phyloP scores from a whole-genome alignment of 257 asterid genomes.

The Solanum bukasovii region DNA sequence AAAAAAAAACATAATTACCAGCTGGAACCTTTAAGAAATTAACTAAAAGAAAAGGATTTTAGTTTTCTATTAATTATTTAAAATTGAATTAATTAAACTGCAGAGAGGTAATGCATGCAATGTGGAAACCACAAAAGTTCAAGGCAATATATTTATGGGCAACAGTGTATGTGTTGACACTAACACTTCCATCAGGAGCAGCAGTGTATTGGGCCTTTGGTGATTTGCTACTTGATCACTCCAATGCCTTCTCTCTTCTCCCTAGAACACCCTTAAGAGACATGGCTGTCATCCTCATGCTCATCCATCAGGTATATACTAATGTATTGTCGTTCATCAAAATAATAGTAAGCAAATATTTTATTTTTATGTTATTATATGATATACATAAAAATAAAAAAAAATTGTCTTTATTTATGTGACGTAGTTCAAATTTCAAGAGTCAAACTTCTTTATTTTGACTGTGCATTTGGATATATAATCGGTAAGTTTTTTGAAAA shows the following conservation, averaged over 20 bases:
- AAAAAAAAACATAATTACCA: neutral
- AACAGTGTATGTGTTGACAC: conserved; percentile 26
- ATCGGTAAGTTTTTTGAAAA: too few relatives aligned
- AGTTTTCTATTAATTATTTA: neutral
- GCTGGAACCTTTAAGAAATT: neutral
- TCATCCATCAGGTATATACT: conserved; percentile 32
- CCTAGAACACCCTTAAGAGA: conserved; percentile 29
- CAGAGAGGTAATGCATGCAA: neutral
- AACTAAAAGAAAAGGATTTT: neutral
- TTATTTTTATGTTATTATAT: too few relatives aligned
- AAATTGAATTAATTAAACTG: neutral
- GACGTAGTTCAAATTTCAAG: neutral
- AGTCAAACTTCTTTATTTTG: neutral
- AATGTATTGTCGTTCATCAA: too few relatives aligned
- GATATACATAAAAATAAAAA: too few relatives aligned
- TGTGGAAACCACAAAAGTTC: conserved; percentile 42
- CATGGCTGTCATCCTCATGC: conserved; percentile 40
- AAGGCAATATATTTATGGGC: conserved; percentile 30
- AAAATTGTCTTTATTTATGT: too few relatives aligned
- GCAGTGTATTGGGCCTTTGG: conserved; percentile 47
- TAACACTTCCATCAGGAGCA: conserved; percentile 32
- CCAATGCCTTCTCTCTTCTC: conserved; percentile 37
- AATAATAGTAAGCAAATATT: too few relatives aligned
- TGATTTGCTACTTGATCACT: conserved; percentile 29
- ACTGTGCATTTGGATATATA: neutral